Conservation (phyloP, 305 asterid genomes). For the Fraxinus sp. region DNA sequence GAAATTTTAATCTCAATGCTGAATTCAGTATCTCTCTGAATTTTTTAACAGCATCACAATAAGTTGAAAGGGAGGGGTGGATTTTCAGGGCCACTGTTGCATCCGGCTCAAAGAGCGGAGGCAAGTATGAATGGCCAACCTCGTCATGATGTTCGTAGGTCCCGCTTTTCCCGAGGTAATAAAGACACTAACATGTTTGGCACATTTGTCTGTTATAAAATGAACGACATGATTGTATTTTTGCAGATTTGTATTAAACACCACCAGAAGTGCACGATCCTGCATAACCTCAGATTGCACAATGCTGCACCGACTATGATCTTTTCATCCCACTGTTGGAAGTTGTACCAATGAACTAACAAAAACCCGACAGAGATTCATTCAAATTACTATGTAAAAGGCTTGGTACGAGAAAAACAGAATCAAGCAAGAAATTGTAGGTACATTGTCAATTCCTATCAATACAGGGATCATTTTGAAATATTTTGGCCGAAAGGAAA, state of each 20-base stretch:
- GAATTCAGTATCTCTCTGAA: background rate
- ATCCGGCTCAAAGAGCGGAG: conserved; percentile 33
- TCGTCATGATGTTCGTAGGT: conserved; percentile 44
- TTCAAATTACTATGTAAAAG: background rate
- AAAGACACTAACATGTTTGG: background rate
- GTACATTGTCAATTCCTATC: background rate
- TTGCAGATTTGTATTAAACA: conserved; percentile 28
- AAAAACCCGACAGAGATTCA: background rate
- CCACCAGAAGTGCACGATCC: background rate
- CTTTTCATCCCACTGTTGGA: background rate
- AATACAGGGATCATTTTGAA: background rate
- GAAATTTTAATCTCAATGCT: background rate
- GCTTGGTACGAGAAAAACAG: background rate
- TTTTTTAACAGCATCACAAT: conserved; percentile 38
- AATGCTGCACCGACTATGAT: background rate
- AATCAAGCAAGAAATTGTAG: background rate
- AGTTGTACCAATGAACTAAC: background rate
- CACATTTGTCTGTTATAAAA: background rate
- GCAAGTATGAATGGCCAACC: conserved; percentile 34
- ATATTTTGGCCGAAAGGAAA: background rate
- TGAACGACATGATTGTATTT: background rate
- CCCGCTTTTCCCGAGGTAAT: conserved; percentile 69
- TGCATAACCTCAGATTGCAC: background rate
- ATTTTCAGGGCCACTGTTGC: conserved; percentile 51
- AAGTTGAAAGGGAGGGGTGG: conserved; percentile 42